Base-by-base conservation (phyloP, 2,329 filamentous ascomycete species). In the Colletotrichum sp. region DNA sequence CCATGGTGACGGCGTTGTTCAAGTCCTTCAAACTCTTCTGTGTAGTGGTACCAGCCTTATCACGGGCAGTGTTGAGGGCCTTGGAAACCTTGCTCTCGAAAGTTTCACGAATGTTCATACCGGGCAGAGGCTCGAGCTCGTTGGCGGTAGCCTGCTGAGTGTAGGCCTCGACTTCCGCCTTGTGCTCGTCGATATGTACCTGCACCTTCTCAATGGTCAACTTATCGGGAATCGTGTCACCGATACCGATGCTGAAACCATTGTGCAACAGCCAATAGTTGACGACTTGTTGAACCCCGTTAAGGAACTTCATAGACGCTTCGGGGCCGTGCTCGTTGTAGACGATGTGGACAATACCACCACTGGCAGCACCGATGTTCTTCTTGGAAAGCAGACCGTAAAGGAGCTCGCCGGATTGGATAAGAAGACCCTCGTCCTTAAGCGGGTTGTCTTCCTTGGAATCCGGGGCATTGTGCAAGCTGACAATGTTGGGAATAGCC, bases 91-190 rank as follows among this genome's bases (percentile, higher is more conserved):
- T 96, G 87, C 95, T 98, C 87, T 99, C 97, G 83, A 99, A 99
- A 0, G 97, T 99, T 83, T 98, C 96, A 89, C 98, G 95, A 76
- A 99, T 94, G 79, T 98, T 99, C 96, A 99, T 98, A 91, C 97
- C 97, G 59, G 97, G 97, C 70, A 97, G 88, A n/a, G 96, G 92
- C 85, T 99, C 97, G 63, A 99, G 92, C 80, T 93, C 89, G 84
- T 99, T 98, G 67, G 93, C 92, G 5, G 96, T 98, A 3, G 98
- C 98, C 82, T 92, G 89, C 7, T 89, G 89, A 12, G 96, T 97
- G 75, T 98, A 91, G 4, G 90, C 87, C 59, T 93, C 92, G 72
- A 99, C 96, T 79, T 96, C 92, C 1, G 89, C 89, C 88, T 99
- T 99, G 81, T 98, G 93, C 55, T 91, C 90, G 30, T 94, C 91